phyloP scores from a whole-genome alignment of 345 rosid genomes.

The Lumnitzera littorea region DNA sequence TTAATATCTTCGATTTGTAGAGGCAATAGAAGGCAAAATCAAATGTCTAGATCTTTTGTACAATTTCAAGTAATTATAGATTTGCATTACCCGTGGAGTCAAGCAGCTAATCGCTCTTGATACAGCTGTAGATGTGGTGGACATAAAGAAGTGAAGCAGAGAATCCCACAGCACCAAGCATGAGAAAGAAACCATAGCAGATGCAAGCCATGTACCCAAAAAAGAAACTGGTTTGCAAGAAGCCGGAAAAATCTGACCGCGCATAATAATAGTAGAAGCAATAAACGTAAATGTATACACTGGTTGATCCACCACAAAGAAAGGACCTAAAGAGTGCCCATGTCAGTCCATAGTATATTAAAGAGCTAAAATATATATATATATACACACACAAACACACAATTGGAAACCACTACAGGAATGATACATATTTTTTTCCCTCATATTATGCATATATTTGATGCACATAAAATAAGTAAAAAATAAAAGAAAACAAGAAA shows the following conservation, averaged over 20 bases:
- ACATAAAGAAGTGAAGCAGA: not conserved
- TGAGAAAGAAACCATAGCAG: not conserved
- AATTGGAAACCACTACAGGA: not conserved
- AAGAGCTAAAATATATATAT: no score
- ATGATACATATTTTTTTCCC: not conserved
- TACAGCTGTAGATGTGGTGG: conserved; percentile 1
- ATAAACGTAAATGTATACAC: not conserved
- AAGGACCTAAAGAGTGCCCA: not conserved
- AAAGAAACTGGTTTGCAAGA: not conserved
- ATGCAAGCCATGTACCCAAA: not conserved
- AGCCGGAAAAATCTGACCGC: not conserved
- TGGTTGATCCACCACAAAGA: not conserved
- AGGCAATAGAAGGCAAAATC: no score
- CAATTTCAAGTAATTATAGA: no score
- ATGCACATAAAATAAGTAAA: no score
- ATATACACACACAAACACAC: no score
- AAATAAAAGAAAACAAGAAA: no score
- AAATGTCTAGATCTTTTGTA: no score
- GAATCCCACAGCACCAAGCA: conserved; percentile 4
- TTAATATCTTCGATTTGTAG: no score
- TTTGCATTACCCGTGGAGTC: no score
- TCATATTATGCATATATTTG: no score
- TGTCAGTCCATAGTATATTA: not conserved
- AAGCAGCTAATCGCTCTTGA: not conserved
- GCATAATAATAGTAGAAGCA: not conserved